Evolutionary conservation across 2,329 filamentous ascomycete species (phyloP).

Genomic region (Aureobasidium subglaciale): DNA sequence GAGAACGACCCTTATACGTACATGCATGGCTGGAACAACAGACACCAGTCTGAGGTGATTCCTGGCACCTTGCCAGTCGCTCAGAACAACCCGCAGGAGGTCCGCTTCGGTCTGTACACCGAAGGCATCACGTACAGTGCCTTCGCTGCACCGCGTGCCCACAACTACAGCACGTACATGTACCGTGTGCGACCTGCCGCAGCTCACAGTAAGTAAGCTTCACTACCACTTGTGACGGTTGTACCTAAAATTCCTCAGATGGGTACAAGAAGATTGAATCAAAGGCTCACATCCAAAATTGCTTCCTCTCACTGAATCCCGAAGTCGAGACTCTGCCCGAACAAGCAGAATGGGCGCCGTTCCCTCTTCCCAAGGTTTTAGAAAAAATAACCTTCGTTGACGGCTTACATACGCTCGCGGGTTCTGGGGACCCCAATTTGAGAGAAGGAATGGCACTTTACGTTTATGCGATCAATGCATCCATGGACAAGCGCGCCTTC

Average conservation of each 20-base stretch:
- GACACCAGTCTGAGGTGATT: constrained; percentile 36
- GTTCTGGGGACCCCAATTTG: constrained; percentile 45
- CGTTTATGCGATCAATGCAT: constrained; percentile 42
- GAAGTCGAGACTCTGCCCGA: constrained; percentile 43
- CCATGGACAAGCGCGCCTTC: constrained; percentile 41
- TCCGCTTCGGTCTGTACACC: constrained; percentile 39
- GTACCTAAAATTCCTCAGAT: constrained; percentile 3
- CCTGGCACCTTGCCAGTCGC: constrained; percentile 37
- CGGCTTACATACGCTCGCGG: constrained; percentile 44
- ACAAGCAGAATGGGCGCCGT: constrained; percentile 43
- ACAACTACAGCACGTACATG: constrained; percentile 40
- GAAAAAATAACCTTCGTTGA: constrained; percentile 41
- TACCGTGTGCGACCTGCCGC: constrained; percentile 39
- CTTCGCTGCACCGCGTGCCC: constrained; percentile 36
- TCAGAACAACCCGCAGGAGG: constrained; percentile 37
- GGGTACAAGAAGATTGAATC: constrained; percentile 18
- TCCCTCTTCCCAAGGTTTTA: constrained; percentile 31
- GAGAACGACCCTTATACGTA: constrained; percentile 34
- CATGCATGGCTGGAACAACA: constrained; percentile 32
- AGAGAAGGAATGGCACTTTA: constrained; percentile 44
- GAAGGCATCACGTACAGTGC: constrained; percentile 40
- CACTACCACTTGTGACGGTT: constrained; percentile 4
- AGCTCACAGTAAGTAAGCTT: constrained; percentile 33
- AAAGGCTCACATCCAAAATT: constrained; percentile 31
- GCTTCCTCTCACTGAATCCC: constrained; percentile 42